A percentile compares a stretch with the other conserved stretches of the same genome.
These are phyloP conservation scores for Nymphaea thermarum DNA, from an alignment of 164 flowering plant genomes.

Conservation along the genomic window DNA sequence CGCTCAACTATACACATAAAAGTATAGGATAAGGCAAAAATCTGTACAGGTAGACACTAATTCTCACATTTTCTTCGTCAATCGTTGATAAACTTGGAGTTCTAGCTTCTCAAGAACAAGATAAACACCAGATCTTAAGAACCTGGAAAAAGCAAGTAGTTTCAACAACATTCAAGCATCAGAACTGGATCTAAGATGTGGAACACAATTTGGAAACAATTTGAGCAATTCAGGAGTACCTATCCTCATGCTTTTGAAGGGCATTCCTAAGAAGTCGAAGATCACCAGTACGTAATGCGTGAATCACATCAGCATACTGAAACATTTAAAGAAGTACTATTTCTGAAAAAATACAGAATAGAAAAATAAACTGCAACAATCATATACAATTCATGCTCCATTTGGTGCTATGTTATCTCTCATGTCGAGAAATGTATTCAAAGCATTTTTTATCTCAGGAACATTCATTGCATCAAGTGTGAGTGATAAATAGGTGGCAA, in stretches of 20 bases:
- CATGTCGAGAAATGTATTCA: too few species aligned
- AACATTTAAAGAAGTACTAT: not conserved
- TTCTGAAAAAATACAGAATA: too few species aligned
- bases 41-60: not conserved
- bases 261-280: slow-evolving; percentile 84
- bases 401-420: too few species aligned
- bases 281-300: slow-evolving; percentile 80
- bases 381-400: too few species aligned
- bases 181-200: not conserved
- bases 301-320: slow-evolving; percentile 65
- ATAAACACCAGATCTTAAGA: slow-evolving; percentile 90
- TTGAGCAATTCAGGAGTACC: slow-evolving; percentile 21
- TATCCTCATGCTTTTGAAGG: slow-evolving; percentile 79
- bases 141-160: slow-evolving; percentile 30
- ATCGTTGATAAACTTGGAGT: slow-evolving; percentile 91
- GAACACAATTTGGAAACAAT: not conserved
- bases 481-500: too few species aligned
- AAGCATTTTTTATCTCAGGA: too few species aligned
- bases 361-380: too few species aligned
- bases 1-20: not conserved
- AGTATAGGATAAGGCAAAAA: not conserved
- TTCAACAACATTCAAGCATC: not conserved
- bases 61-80: slow-evolving; percentile 89
- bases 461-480: too few species aligned
- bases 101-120: slow-evolving; percentile 96